Conservation (phyloP, 2,329 filamentous ascomycete genomes). For the Fusarium phyllophilum region DNA sequence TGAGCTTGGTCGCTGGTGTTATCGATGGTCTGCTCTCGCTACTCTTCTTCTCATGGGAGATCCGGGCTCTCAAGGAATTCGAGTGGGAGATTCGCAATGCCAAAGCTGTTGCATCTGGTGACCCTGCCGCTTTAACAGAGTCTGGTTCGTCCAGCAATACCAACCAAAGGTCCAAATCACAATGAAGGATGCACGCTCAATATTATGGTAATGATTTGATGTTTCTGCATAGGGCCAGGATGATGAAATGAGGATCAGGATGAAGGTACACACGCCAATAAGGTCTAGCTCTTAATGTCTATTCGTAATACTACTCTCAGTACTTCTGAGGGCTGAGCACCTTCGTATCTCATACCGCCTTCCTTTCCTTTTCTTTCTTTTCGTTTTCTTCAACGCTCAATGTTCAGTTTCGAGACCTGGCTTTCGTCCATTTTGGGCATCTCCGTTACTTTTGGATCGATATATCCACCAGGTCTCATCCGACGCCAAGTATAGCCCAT, state of each 20-base stretch:
- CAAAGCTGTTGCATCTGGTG: slow-evolving; percentile 54
- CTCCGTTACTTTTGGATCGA: slow-evolving; percentile 18
- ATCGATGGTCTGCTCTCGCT: slow-evolving; percentile 88
- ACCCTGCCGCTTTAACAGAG: slow-evolving; percentile 36
- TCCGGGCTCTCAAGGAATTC: slow-evolving; percentile 87
- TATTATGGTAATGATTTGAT: slow-evolving; percentile 28
- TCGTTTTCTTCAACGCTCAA: neutral
- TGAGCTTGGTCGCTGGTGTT: slow-evolving; percentile 79
- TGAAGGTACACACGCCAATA: slow-evolving; percentile 21
- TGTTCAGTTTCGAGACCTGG: neutral
- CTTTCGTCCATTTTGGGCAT: neutral
- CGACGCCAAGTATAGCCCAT: slow-evolving; percentile 88
- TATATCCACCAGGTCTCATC: slow-evolving; percentile 50
- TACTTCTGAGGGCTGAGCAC: neutral
- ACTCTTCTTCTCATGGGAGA: slow-evolving; percentile 85
- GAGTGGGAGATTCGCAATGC: slow-evolving; percentile 89
- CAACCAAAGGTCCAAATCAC: slow-evolving; percentile 24
- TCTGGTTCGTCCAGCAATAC: slow-evolving; percentile 19
- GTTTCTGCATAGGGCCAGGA: slow-evolving; percentile 31
- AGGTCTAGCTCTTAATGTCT: slow-evolving; percentile 41
- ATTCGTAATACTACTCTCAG: slow-evolving; percentile 39
- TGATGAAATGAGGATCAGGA: slow-evolving; percentile 37
- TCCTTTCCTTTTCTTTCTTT: neutral
- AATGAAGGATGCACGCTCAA: slow-evolving; percentile 20
- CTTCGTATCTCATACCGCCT: neutral